Evolutionary conservation across 768 basidiomycete genomes (phyloP).

Genomic region (Lyophyllum atratum): DNA sequence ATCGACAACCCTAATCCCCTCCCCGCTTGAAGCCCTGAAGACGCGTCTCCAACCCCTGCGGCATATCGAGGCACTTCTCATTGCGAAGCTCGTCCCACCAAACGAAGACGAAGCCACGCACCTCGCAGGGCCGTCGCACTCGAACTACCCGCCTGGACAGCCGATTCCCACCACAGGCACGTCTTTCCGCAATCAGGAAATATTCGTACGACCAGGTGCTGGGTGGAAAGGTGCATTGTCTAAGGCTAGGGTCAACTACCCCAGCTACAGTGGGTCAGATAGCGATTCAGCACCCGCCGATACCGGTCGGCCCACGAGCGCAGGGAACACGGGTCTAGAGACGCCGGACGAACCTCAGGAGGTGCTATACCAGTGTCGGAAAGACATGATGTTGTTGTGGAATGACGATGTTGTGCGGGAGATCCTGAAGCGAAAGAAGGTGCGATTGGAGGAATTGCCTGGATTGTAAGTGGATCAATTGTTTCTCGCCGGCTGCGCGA

Average conservation of each 20-base stretch:
- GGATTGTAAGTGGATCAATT: conserved; percentile 63
- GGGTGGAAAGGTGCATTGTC: conserved; percentile 66
- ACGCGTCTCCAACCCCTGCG: conserved; percentile 65
- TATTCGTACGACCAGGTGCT: conserved; percentile 64
- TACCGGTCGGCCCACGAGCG: conserved; percentile 40
- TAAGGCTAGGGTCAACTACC: conserved; percentile 38
- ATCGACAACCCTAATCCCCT: conserved; percentile 24
- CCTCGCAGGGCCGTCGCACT: conserved; percentile 27
- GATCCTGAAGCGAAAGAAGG: conserved; percentile 55
- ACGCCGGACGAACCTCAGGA: conserved; percentile 61
- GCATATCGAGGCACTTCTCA: conserved; percentile 69
- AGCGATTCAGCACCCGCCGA: conserved; percentile 14
- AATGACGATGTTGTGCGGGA: conserved; percentile 57
- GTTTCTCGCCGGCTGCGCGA: not conserved
- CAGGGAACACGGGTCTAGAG: conserved; percentile 46
- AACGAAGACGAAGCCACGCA: conserved; percentile 62
- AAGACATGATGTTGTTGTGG: conserved; percentile 73
- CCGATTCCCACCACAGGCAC: conserved; percentile 11
- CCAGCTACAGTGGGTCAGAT: conserved; percentile 25
- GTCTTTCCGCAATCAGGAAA: conserved; percentile 45
- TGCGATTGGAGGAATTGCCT: conserved; percentile 69
- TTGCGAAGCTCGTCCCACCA: conserved; percentile 68
- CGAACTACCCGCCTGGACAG: conserved; percentile 21
- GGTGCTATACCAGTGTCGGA: conserved; percentile 56
- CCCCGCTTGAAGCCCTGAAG: conserved; percentile 56